Evolutionary conservation across 805 yeast species (phyloP), one percentile per base, ranked within the genome.

Genomic region (Nakazawaea wyomingensis): DNA sequence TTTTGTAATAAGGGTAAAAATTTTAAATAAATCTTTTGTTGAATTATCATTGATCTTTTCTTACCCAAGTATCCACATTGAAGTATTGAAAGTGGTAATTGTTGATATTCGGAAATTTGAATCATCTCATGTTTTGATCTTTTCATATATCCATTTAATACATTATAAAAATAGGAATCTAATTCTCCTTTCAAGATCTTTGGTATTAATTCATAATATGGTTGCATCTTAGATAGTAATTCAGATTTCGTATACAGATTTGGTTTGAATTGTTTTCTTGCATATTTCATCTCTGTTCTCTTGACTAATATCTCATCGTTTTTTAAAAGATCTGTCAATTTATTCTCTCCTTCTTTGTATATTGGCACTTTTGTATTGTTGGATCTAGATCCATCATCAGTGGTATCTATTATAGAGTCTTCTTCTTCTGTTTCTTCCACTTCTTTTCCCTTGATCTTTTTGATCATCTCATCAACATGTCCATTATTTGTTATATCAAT

Each of bases 51-150:
- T 48, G 82, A 85, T 43, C 90, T 64, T 48, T 66, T 68, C 27
- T 74, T 56, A 0, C 90, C 91, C 48, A 72, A 71, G 53, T 70
- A 83, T 0, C 91, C 90, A 21, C 42, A 37, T 27, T 26, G 32
- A 1, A 43, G 34, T 29, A n/a, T 16, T 8, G 32, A 11, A 8
- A 43, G 28, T 29, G 46, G 46, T 20, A 43, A 28, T 5, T 27
- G 10, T 6, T n/a, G 19, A 22, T 37, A 43, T 22, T 67, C 73
- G n/a, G 46, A 47, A 22, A 50, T 48, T 4, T 65, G 52, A 56
- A 68, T 57, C 10, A 65, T 57, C n/a, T 55, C 59, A 38, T 59
- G 54, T 10, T 47, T 29, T 24, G 66, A 61, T 3, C 34, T 43
- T 16, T 44, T 35, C 24, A 49, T 47, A 44, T 57, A 60, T 19